These are phyloP conservation scores for Paracoccidioides brasiliensis DNA, from an alignment of 2,329 filamentous ascomycete genomes.

Conservation along the genomic window DNA sequence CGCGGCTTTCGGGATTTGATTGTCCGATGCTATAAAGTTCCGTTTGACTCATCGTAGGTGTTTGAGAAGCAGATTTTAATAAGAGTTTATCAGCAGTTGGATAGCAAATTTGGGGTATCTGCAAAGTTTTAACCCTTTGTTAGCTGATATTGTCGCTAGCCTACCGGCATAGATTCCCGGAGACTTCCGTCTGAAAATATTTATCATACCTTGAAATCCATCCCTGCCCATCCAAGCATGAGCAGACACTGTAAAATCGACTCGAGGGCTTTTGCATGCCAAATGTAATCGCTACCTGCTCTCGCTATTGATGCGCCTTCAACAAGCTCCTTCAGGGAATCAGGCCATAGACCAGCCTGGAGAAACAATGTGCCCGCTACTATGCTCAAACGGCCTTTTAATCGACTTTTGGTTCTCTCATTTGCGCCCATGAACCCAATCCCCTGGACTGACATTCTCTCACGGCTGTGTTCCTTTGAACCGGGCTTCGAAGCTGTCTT, in stretches of 20 bases:
- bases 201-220: constrained; percentile 52
- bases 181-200: not conserved
- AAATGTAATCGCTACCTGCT: constrained; percentile 78
- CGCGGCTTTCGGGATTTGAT: constrained; percentile 35
- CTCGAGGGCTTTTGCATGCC: constrained; percentile 92
- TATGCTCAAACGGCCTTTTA: constrained; percentile 65
- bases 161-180: not conserved
- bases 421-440: constrained; percentile 59
- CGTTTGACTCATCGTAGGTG: constrained; percentile 25
- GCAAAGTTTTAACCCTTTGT: not conserved
- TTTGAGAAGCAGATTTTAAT: constrained; percentile 31
- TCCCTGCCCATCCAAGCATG: constrained; percentile 68
- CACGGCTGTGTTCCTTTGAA: constrained; percentile 43
- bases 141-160: not conserved
- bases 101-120: constrained; percentile 43
- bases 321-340: constrained; percentile 69
- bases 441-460: constrained; percentile 51
- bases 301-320: constrained; percentile 69
- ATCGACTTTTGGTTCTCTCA: constrained; percentile 66
- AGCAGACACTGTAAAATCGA: constrained; percentile 71
- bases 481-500: constrained; percentile 25
- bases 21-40: constrained; percentile 28
- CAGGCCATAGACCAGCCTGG: constrained; percentile 77
- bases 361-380: constrained; percentile 77
- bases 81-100: constrained; percentile 37